These are phyloP conservation scores for Termitomyces sp. DNA, from an alignment of 768 basidiomycete species.

Conservation along the genomic window DNA sequence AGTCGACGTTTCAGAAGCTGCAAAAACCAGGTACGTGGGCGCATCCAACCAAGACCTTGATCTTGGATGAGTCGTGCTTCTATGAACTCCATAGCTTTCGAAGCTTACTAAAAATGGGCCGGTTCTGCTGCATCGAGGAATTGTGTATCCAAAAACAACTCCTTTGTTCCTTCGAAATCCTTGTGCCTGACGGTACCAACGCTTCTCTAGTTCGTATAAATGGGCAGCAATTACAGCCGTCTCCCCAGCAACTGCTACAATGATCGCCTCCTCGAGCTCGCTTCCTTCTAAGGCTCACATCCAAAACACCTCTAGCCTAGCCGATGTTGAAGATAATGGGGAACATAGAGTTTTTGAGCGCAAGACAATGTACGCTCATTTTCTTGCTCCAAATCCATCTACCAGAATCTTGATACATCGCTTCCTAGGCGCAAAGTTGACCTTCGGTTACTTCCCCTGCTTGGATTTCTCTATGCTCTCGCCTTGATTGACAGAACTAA, in stretches of 20 bases:
- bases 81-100: conserved; percentile 2
- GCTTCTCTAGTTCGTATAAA: conserved; percentile 14
- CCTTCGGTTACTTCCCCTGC: conserved; percentile 34
- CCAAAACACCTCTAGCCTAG: conserved; percentile 3
- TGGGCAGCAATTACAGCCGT: not conserved
- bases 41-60: conserved; percentile 12
- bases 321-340: conserved; percentile 5
- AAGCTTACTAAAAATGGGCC: conserved; percentile 1
- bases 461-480: conserved; percentile 33
- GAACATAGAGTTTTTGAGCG: conserved; percentile 16
- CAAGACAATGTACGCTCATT: conserved; percentile 17
- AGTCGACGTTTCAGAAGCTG: not conserved
- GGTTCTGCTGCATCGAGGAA: conserved; percentile 9
- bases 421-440: conserved; percentile 30
- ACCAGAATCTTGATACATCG: conserved; percentile 1
- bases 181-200: not conserved
- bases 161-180: not conserved
- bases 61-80: not conserved
- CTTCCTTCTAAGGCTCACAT: conserved; percentile 1
- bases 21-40: conserved; percentile 2
- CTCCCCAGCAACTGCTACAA: conserved; percentile 4
- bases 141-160: not conserved
- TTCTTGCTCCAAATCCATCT: not conserved
- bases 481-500: conserved; percentile 36
- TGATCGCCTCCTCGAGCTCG: conserved; percentile 12